Percentiles rank a stretch among this genome's conserved stretches.
phyloP scores from a whole-genome alignment of 208 protist genomes.

The Acanthamoeba culbertsoni region DNA sequence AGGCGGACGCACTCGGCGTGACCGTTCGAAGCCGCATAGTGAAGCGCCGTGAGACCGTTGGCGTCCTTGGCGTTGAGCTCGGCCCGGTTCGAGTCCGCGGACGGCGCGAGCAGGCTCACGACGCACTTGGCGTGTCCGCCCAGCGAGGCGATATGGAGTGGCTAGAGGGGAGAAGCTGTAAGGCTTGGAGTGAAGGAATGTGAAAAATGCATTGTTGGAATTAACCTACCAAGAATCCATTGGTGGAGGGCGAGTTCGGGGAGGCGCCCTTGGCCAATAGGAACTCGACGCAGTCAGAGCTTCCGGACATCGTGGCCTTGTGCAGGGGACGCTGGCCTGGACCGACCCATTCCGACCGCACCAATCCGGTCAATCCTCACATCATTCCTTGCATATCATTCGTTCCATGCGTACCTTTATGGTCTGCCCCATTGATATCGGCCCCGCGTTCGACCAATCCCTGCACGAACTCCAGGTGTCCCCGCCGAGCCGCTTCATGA shows the following conservation, averaged over 20 bases:
- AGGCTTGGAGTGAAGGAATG: no score
- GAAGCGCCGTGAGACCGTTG: background rate
- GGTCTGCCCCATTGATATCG: constrained; percentile 7
- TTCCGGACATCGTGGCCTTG: background rate
- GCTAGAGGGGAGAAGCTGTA: no score
- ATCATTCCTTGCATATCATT: background rate
- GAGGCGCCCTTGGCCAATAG: background rate
- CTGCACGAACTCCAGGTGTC: constrained; percentile 13
- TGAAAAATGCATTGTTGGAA: background rate
- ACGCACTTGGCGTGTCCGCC: background rate
- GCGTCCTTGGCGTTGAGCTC: background rate
- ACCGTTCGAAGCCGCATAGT: background rate
- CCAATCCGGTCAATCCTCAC: background rate
- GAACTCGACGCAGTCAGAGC: constrained; percentile 14
- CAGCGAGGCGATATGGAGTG: background rate
- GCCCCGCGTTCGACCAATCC: background rate
- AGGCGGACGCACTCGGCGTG: background rate
- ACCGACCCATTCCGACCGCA: background rate
- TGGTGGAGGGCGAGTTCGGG: background rate
- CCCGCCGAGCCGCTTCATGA: background rate
- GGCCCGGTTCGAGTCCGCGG: background rate
- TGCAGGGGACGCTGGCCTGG: background rate
- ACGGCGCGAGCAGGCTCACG: background rate
- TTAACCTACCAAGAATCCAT: background rate
- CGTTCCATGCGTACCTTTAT: background rate